phyloP scores from a whole-genome alignment of 2,329 filamentous ascomycete genomes.

The Ophiocordyceps robertsii region DNA sequence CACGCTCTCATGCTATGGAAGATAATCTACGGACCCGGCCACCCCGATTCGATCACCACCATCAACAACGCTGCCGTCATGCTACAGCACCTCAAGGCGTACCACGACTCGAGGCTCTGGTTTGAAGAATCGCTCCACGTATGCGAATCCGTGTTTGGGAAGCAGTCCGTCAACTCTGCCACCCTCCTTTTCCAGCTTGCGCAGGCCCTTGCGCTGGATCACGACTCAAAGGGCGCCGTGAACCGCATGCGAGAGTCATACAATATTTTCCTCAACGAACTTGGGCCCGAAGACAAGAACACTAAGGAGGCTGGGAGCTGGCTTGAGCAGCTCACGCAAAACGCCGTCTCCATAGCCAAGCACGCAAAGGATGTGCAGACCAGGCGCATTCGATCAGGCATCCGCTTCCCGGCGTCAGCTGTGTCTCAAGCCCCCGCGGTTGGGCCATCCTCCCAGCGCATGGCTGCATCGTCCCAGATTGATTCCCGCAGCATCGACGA shows the following conservation, averaged over 20 bases:
- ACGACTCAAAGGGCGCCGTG: slow-evolving; percentile 84
- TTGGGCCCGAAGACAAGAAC: slow-evolving; percentile 87
- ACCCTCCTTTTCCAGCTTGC: slow-evolving; percentile 95
- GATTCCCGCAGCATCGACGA: slow-evolving; percentile 86
- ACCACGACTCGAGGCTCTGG: slow-evolving; percentile 89
- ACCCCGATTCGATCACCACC: slow-evolving; percentile 96
- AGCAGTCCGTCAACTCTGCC: slow-evolving; percentile 81
- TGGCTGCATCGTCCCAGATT: slow-evolving; percentile 24
- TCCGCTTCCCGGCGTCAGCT: slow-evolving; percentile 43
- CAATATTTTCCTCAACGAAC: slow-evolving; percentile 80
- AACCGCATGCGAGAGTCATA: slow-evolving; percentile 91
- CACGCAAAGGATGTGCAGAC: slow-evolving; percentile 79
- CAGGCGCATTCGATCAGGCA: slow-evolving; percentile 55
- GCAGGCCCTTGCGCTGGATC: slow-evolving; percentile 88
- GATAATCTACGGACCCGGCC: slow-evolving; percentile 83
- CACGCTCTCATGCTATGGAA: slow-evolving; percentile 95
- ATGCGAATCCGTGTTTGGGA: slow-evolving; percentile 81
- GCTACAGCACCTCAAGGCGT: slow-evolving; percentile 90
- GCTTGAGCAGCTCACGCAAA: slow-evolving; percentile 92
- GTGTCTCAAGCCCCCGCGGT: slow-evolving; percentile 13
- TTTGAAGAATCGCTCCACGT: slow-evolving; percentile 86
- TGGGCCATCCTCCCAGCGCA: slow-evolving; percentile 16
- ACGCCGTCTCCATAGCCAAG: slow-evolving; percentile 87
- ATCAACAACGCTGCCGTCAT: slow-evolving; percentile 98
- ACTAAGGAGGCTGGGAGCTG: slow-evolving; percentile 96